A percentile compares a stretch with the other conserved stretches of the same genome.
Evolutionary conservation across 371 early-diverging fungal species (phyloP).

Genomic region (Blakeslea trispora): DNA sequence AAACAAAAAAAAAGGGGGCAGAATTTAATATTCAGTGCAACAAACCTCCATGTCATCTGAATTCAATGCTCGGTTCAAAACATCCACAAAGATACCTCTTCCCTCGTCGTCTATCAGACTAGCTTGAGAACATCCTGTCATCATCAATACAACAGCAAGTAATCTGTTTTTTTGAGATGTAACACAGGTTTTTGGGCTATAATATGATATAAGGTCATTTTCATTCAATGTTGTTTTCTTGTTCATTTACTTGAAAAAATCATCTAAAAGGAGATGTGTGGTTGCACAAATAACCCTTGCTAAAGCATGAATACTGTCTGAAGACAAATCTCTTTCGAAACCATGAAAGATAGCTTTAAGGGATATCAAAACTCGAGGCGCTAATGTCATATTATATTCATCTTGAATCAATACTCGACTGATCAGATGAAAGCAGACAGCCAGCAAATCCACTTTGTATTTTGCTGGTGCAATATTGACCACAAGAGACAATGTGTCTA

Average conservation of each 20-base stretch:
- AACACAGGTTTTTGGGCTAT: too few relatives aligned
- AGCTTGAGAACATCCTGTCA: slow-evolving; percentile 49
- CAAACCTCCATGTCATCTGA: slow-evolving; percentile 35
- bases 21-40: neutral
- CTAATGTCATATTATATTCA: slow-evolving; percentile 34
- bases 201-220: too few relatives aligned
- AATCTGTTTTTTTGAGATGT: slow-evolving; percentile 40
- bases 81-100: slow-evolving; percentile 25
- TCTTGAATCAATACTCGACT: slow-evolving; percentile 35
- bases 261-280: slow-evolving; percentile 36
- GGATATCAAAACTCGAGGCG: slow-evolving; percentile 45
- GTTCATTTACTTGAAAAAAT: slow-evolving; percentile 26
- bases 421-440: slow-evolving; percentile 47
- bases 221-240: too few relatives aligned
- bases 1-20: neutral
- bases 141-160: slow-evolving; percentile 41
- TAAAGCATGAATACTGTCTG: slow-evolving; percentile 27
- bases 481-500: slow-evolving; percentile 49
- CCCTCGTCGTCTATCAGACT: slow-evolving; percentile 27
- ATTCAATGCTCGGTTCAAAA: slow-evolving; percentile 31
- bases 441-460: slow-evolving; percentile 48
- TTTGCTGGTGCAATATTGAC: slow-evolving; percentile 40
- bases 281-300: slow-evolving; percentile 37
- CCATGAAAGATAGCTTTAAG: slow-evolving; percentile 42
- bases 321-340: slow-evolving; percentile 31